Percentiles rank a stretch among this genome's conserved stretches.
These are phyloP conservation scores for Trichoderma simmonsii DNA, from an alignment of 2,329 filamentous ascomycete genomes.

Conservation along the genomic window DNA sequence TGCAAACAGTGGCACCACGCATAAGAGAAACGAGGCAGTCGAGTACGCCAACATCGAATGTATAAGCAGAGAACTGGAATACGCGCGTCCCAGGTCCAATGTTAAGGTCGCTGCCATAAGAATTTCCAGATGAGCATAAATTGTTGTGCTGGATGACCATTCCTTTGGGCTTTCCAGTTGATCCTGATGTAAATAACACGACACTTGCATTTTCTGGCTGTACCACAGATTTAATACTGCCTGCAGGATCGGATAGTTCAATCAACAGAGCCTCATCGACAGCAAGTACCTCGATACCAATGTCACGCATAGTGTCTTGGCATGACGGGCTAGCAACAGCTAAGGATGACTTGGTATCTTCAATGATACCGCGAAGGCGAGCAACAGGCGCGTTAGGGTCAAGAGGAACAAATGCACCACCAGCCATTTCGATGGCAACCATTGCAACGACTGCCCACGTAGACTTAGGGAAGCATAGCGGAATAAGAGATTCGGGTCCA, in stretches of 20 bases:
- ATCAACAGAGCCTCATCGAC: constrained; percentile 16
- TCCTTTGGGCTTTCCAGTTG: constrained; percentile 7
- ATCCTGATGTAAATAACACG: constrained; percentile 18
- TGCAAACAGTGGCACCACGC: constrained; percentile 23
- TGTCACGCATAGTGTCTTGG: neutral
- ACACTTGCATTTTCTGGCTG: constrained; percentile 11
- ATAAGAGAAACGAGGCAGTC: constrained; percentile 23
- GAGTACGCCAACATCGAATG: constrained; percentile 23
- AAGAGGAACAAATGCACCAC: constrained; percentile 22
- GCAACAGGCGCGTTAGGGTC: constrained; percentile 19
- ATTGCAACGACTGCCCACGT: constrained; percentile 22
- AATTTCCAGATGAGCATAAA: constrained; percentile 14
- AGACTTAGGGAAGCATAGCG: constrained; percentile 23
- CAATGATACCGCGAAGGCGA: constrained; percentile 12
- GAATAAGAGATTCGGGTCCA: constrained; percentile 18
- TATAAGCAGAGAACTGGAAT: constrained; percentile 24
- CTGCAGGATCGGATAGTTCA: constrained; percentile 9
- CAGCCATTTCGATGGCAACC: constrained; percentile 23
- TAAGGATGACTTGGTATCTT: constrained; percentile 7
- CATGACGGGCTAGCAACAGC: constrained; percentile 3
- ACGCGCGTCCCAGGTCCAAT: constrained; percentile 17
- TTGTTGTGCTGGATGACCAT: constrained; percentile 17
- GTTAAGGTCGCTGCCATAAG: constrained; percentile 10
- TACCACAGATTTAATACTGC: neutral
- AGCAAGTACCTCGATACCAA: neutral